Base-by-base conservation (phyloP, 1,284 basidiomycete genomes). In the Sanghuangporus weigelae region DNA sequence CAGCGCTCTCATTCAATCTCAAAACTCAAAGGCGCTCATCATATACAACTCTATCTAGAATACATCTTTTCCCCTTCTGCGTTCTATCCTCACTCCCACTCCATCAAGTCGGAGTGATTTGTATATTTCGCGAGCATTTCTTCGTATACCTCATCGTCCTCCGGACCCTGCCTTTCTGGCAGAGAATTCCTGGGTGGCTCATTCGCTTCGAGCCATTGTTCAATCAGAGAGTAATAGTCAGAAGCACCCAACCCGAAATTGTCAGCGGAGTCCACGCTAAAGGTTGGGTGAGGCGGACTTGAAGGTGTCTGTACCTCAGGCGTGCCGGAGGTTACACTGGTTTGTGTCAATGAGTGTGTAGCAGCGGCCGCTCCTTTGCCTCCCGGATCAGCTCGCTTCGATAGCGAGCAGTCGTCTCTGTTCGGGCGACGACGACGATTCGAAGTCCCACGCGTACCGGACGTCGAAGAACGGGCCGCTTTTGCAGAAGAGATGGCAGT, bases 71-170 rank as follows among this genome's bases (percentile, higher is more conserved):
- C 3, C 19, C 4, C 14, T 16, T 11, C 42, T 40, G 39, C 42
- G n/a, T 16, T n/a, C 7, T 7, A 21, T 11, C 1, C 16, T 46
- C 11, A 11, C 19, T 46, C 44, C 44, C 8, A 46, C 44, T 16
- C 16, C 16, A 21, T 19, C 21, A 7, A 7, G n/a, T 51, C 36
- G 19, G 35, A 49, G 19, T 31, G 26, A 4, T 35, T 44, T 12
- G 49, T 61, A 26, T 61, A 61, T 3, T 36, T 38, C 14, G 16
- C 31, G 26, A 61, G 42, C 60, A 61, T 61, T 8, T 55, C 40
- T 40, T 46, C 39, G 31, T 55, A 12, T 53, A 55, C 38, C 38
- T 51, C 59, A 35, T 60, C 59, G 19, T 12, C 39, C 40, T 53
- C 44, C 19, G 16, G 16, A n/a, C 21, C 6, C 44, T 7, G 16